Evolutionary conservation across 441 rosid genomes (phyloP).

Genomic region (Theobroma grandiflorum): DNA sequence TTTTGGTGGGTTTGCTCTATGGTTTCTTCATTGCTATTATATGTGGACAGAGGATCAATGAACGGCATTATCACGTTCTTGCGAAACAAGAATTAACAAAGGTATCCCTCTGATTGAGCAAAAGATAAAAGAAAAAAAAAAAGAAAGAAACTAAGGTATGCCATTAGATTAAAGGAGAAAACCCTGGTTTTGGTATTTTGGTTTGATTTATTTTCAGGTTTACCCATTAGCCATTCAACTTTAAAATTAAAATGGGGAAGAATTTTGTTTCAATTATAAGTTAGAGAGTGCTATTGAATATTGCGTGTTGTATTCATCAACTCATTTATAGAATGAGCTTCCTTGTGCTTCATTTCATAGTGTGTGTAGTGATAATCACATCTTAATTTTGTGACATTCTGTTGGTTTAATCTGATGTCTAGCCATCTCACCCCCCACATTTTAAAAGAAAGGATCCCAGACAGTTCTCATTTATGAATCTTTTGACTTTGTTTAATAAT

Average conservation of each 20-base stretch:
- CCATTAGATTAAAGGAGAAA: neutral
- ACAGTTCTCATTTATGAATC: neutral
- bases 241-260: neutral
- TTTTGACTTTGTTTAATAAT: constrained; percentile 6
- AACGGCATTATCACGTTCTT: constrained; percentile 97
- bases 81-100: constrained; percentile 99
- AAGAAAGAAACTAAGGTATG: constrained; percentile 68
- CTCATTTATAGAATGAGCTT: neutral
- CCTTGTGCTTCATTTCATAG: neutral
- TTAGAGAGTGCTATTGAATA: neutral
- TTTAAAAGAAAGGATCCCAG: neutral
- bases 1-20: constrained; percentile 96
- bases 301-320: constrained; percentile 4
- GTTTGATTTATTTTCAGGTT: neutral
- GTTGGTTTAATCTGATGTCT: neutral
- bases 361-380: neutral
- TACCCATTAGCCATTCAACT: neutral
- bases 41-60: constrained; percentile 98
- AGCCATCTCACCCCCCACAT: neutral
- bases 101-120: constrained; percentile 19
- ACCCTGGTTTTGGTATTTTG: neutral
- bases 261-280: neutral
- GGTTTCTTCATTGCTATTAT: constrained; percentile 99
- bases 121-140: no score
- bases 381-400: neutral